Percentiles rank a stretch among this genome's conserved stretches.
phyloP scores from a whole-genome alignment of 225 moss, liverwort and hornwort species.

The Rhytidiadelphus loreus region DNA sequence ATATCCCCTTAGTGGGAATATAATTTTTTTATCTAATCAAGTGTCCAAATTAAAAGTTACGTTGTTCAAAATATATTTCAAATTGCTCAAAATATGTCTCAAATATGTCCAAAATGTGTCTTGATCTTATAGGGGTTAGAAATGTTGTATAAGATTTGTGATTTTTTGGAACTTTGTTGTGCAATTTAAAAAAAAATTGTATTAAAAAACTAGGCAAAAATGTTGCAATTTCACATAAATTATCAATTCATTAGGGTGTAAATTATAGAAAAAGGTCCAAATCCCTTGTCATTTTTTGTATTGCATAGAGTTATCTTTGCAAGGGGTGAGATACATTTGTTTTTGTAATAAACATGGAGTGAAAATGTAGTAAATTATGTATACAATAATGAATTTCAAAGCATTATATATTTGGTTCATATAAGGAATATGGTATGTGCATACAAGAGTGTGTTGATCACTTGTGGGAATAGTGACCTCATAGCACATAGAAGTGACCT shows the following conservation, averaged over 20 bases:
- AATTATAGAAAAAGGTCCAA: not conserved
- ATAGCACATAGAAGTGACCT: not conserved
- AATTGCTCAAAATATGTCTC: too few species aligned
- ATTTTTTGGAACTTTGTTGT: not conserved
- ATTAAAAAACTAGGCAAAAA: not conserved
- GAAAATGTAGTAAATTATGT: not conserved
- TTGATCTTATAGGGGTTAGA: not conserved
- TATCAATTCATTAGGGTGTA: not conserved
- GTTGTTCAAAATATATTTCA: too few species aligned
- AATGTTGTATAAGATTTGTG: not conserved
- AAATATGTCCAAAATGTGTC: too few species aligned
- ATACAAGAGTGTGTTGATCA: not conserved
- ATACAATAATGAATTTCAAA: too few species aligned
- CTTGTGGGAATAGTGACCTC: accelerated
- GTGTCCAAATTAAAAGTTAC: too few species aligned
- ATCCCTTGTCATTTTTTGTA: not conserved
- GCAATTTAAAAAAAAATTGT: not conserved
- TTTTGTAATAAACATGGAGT: not conserved
- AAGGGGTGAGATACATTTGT: not conserved
- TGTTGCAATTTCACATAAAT: not conserved
- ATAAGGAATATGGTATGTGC: too few species aligned
- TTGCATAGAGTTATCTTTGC: not conserved
- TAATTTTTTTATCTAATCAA: too few species aligned
- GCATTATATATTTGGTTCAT: too few species aligned
- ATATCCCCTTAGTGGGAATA: too few species aligned